A percentile compares a stretch with the other conserved stretches of the same genome.
phyloP scores from a whole-genome alignment of 164 flowering plant species.

The Magnolia officinalis region DNA sequence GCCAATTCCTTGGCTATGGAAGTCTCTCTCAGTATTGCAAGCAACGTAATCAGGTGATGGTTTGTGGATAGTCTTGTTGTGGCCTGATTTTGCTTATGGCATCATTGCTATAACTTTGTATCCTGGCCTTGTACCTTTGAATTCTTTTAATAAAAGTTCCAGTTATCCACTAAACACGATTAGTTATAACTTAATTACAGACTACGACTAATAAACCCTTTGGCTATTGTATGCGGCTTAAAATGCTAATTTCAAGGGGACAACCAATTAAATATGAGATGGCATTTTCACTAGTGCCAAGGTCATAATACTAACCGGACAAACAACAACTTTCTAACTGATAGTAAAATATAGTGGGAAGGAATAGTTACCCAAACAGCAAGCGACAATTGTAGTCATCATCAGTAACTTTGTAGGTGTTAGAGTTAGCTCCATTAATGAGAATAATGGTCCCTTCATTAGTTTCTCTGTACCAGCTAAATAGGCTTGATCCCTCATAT shows the following conservation, averaged over 20 bases:
- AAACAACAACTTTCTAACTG: background rate
- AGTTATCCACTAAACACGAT: too few species aligned
- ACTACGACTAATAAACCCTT: too few species aligned
- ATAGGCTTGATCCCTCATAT: constrained; percentile 77
- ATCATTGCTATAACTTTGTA: too few species aligned
- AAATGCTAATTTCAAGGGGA: background rate
- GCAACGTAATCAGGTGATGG: background rate
- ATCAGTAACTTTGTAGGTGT: constrained; percentile 76
- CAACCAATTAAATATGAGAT: background rate
- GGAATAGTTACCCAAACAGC: constrained; percentile 73
- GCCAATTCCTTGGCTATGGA: too few species aligned
- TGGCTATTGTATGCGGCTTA: background rate
- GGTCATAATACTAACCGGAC: background rate
- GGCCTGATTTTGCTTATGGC: too few species aligned
- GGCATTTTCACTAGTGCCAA: background rate
- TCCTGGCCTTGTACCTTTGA: too few species aligned
- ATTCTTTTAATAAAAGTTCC: too few species aligned
- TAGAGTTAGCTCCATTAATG: constrained; percentile 67
- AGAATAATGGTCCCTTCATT: constrained; percentile 64
- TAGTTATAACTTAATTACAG: too few species aligned
- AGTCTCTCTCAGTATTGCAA: background rate
- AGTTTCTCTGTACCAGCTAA: constrained; percentile 93
- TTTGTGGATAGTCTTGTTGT: background rate
- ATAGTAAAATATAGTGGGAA: background rate
- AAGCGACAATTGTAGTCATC: constrained; percentile 82